Conservation (phyloP, 768 basidiomycete genomes). For the Vararia minispora region DNA sequence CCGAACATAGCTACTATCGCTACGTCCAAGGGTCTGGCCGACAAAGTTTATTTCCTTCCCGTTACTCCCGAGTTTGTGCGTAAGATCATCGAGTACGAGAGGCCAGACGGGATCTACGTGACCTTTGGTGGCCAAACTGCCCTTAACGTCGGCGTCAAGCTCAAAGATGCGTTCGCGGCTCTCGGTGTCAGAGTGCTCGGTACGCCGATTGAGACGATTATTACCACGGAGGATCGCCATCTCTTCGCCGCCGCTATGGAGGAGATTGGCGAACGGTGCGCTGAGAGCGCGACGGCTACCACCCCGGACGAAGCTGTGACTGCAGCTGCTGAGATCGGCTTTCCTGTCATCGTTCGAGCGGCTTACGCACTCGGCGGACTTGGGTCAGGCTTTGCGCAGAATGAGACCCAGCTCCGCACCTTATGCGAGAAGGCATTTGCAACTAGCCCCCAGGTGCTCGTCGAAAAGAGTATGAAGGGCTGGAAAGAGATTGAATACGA, state of each 20-base stretch:
- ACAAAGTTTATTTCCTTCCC: conserved; percentile 99
- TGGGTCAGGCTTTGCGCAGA: conserved; percentile 92
- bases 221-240: conserved; percentile 93
- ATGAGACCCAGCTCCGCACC: conserved; percentile 80
- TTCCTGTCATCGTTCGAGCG: conserved; percentile 92
- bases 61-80: conserved; percentile 97
- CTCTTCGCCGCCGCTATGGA: conserved; percentile 91
- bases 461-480: conserved; percentile 99
- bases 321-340: conserved; percentile 81
- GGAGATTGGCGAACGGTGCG: conserved; percentile 92
- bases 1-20: conserved; percentile 99
- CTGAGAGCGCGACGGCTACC: conserved; percentile 82
- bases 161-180: conserved; percentile 90
- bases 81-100: conserved; percentile 97
- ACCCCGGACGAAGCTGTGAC: conserved; percentile 71
- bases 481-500: conserved; percentile 99
- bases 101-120: conserved; percentile 97
- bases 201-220: conserved; percentile 94
- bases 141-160: conserved; percentile 90
- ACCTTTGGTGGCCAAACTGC: conserved; percentile 99
- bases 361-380: conserved; percentile 95
- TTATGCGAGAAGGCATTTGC: conserved; percentile 94
- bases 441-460: conserved; percentile 95
- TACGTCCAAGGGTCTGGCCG: conserved; percentile 92
- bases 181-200: conserved; percentile 91